Evolutionary conservation across 495 filamentous ascomycete species (phyloP), one percentile per base, ranked within the genome.

Genomic region (Penicillium taxi): DNA sequence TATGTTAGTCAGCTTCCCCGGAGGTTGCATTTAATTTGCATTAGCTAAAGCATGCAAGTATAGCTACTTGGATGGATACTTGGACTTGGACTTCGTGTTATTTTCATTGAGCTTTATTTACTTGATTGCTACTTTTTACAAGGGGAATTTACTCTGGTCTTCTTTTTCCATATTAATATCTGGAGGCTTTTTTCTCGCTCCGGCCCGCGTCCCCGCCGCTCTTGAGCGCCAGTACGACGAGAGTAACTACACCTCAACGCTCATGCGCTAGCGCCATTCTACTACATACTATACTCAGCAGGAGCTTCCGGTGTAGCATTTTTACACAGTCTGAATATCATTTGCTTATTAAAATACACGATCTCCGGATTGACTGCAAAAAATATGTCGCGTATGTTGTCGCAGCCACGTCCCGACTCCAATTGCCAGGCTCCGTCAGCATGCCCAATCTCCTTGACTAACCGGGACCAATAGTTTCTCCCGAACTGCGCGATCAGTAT

Each of bases 401-500:
- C 48, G 48, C 45, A 43, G 48, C 32, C 37, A 34, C 42, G 28
- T 20, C 43, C 45, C 44, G 44, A 43, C 31, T 26, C 34, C 38
- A 45, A 47, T 25, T 50, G 25, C 39, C 52, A 41, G 32, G 21
- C 27, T 35, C 17, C 15, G 28, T 17, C 32, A n/a, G 34, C 21
- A 16, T 38, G 17, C 16, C 30, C 41, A 45, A 42, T 31, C 7
- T 16, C 22, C 11, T 26, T 36, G 4, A 39, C 40, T 43, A 41
- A 52, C 27, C 17, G 35, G 41, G 36, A 37, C 40, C 46, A 26
- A 37, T 57, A 89, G 84, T 89, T 43, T 72, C 78, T n/a, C 50
- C 73, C 32, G 80, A 83, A 39, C 67, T 76, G 47, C 69, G 73
- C 59, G 67, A 72, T 22, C 66, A 79, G 41, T 96, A 86, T 62